Conservation (phyloP, 2,329 filamentous ascomycete genomes). For the Paraphoma sp. region DNA sequence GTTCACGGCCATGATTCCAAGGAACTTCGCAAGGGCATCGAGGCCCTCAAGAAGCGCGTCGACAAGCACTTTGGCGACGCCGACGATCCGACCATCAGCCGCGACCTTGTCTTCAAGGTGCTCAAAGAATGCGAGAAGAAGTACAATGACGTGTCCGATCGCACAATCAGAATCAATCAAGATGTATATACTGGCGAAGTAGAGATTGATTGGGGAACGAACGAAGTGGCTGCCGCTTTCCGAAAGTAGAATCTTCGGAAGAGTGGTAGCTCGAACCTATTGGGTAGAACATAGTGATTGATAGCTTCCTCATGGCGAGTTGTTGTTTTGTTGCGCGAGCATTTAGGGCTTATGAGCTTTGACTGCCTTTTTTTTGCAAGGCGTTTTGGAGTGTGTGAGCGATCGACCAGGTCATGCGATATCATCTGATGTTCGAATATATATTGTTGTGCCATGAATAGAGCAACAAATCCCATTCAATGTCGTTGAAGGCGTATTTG, state of each 20-base stretch:
- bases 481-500: too few species aligned
- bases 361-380: not conserved
- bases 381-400: not conserved
- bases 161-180: conserved; percentile 50
- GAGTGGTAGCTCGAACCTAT: conserved; percentile 18
- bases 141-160: conserved; percentile 62
- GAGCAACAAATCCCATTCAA: not conserved
- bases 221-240: conserved; percentile 40
- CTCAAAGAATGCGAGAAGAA: conserved; percentile 65
- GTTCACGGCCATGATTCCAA: conserved; percentile 80
- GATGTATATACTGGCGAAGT: conserved; percentile 56
- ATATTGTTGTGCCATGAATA: not conserved
- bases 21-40: conserved; percentile 88
- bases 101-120: conserved; percentile 65
- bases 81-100: conserved; percentile 73
- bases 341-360: not conserved
- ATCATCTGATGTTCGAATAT: not conserved
- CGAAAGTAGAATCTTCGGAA: conserved; percentile 29
- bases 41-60: conserved; percentile 85
- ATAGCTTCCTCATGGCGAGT: not conserved
- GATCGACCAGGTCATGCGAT: not conserved
- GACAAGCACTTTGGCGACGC: conserved; percentile 97
- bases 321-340: not conserved
- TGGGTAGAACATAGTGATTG: not conserved
- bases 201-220: conserved; percentile 47